Conservation (phyloP, 2,329 filamentous ascomycete genomes). For the Fusarium camptoceras region DNA sequence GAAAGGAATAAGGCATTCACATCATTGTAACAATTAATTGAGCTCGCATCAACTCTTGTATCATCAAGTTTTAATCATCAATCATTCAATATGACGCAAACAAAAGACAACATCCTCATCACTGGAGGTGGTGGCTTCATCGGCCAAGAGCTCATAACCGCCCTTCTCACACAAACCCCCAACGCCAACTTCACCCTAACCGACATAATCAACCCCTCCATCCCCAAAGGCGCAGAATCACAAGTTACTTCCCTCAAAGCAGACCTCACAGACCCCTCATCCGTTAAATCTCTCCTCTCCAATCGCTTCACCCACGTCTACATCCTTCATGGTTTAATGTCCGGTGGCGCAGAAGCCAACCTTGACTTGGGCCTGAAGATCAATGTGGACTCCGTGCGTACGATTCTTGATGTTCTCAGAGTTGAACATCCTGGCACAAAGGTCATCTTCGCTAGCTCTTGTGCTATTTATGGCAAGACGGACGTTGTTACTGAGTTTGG, state of each 20-base stretch:
- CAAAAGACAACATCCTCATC: constrained; percentile 61
- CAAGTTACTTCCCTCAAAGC: constrained; percentile 43
- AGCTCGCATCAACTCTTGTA: neutral
- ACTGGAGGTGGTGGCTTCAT: constrained; percentile 74
- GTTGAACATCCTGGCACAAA: constrained; percentile 58
- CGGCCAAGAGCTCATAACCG: constrained; percentile 69
- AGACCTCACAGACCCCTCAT: constrained; percentile 40
- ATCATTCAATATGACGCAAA: constrained; percentile 18
- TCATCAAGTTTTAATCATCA: accelerated
- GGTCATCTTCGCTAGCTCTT: constrained; percentile 69
- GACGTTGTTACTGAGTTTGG: constrained; percentile 33
- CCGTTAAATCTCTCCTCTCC: constrained; percentile 45
- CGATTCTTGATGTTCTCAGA: constrained; percentile 64
- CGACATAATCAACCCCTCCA: constrained; percentile 65
- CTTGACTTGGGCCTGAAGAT: constrained; percentile 65
- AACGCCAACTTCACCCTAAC: constrained; percentile 63
- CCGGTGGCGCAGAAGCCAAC: constrained; percentile 69
- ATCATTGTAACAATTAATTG: neutral
- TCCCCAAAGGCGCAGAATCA: constrained; percentile 54
- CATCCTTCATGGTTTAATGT: constrained; percentile 74
- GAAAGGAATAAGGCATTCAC: neutral
- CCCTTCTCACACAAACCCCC: constrained; percentile 59
- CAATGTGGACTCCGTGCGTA: constrained; percentile 68
- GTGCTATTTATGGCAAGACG: constrained; percentile 66
- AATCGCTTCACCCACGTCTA: constrained; percentile 60